Evolutionary conservation across 2,329 filamentous ascomycete species (phyloP).

Genomic region (Piedraia hortae): DNA sequence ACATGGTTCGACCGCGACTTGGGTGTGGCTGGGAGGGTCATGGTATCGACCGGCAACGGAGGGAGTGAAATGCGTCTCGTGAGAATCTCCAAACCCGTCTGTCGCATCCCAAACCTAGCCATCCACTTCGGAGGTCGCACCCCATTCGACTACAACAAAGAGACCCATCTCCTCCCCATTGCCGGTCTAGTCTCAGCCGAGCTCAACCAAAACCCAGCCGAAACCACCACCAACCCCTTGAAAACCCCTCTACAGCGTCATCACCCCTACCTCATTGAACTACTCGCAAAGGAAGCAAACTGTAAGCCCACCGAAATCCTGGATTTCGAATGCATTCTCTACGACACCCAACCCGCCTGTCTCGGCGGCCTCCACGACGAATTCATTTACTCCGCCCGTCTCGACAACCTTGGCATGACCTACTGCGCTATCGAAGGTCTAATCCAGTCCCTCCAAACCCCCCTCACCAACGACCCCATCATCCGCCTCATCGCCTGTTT

Average conservation of each 20-base stretch:
- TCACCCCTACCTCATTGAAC: conserved; percentile 60
- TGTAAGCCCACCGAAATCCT: conserved; percentile 44
- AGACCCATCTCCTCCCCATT: conserved; percentile 85
- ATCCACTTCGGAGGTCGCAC: conserved; percentile 76
- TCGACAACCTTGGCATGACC: conserved; percentile 92
- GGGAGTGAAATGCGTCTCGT: conserved; percentile 61
- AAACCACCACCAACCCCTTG: conserved; percentile 41
- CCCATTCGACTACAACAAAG: conserved; percentile 85
- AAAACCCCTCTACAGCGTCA: conserved; percentile 57
- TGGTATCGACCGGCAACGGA: conserved; percentile 40
- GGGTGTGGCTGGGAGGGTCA: conserved; percentile 62
- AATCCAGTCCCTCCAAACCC: conserved; percentile 43
- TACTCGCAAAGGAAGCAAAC: conserved; percentile 56
- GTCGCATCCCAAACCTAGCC: conserved; percentile 77
- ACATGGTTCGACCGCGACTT: conserved; percentile 95
- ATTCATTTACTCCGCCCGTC: conserved; percentile 80
- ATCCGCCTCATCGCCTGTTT: conserved; percentile 89
- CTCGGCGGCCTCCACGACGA: conserved; percentile 79
- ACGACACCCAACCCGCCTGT: conserved; percentile 76
- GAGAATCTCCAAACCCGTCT: conserved; percentile 69
- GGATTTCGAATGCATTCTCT: conserved; percentile 92
- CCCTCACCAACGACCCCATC: conserved; percentile 45
- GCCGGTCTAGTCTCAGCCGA: conserved; percentile 66
- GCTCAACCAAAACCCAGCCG: conserved; percentile 36
- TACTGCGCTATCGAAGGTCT: conserved; percentile 74